phyloP scores from a whole-genome alignment of 2,329 filamentous ascomycete species.

The Penicillium sp. region DNA sequence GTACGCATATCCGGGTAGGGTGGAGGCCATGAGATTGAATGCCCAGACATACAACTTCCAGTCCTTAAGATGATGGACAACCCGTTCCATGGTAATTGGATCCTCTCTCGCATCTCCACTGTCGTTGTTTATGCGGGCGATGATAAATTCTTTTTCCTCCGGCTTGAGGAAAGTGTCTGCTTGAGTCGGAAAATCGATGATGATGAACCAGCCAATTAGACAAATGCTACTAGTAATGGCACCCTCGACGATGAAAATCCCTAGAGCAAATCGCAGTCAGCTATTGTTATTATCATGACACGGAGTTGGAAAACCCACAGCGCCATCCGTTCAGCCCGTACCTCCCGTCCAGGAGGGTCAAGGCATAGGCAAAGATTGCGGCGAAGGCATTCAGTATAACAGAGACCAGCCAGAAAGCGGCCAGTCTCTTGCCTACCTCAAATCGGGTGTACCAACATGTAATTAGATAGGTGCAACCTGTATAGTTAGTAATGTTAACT shows the following conservation, averaged over 20 bases:
- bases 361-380: constrained; percentile 38
- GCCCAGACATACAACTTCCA: constrained; percentile 38
- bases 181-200: constrained; percentile 40
- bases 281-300: not conserved
- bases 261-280: not conserved
- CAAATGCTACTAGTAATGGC: constrained; percentile 31
- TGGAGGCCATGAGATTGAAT: constrained; percentile 32
- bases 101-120: constrained; percentile 33
- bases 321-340: constrained; percentile 32
- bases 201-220: constrained; percentile 31
- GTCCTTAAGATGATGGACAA: constrained; percentile 30
- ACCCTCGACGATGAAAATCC: constrained; percentile 28
- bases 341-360: constrained; percentile 28
- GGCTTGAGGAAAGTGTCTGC: constrained; percentile 24
- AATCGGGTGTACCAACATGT: constrained; percentile 37
- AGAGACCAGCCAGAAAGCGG: constrained; percentile 22
- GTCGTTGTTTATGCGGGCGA: constrained; percentile 36
- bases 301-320: not conserved
- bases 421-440: constrained; percentile 31
- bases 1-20: constrained; percentile 32
- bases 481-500: constrained; percentile 30
- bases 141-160: constrained; percentile 27
- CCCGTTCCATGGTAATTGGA: constrained; percentile 19
- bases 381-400: constrained; percentile 25
- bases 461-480: constrained; percentile 35